Evolutionary conservation across 225 moss, liverwort and hornwort species (phyloP).

Genomic region (Anthoceros angustus): DNA sequence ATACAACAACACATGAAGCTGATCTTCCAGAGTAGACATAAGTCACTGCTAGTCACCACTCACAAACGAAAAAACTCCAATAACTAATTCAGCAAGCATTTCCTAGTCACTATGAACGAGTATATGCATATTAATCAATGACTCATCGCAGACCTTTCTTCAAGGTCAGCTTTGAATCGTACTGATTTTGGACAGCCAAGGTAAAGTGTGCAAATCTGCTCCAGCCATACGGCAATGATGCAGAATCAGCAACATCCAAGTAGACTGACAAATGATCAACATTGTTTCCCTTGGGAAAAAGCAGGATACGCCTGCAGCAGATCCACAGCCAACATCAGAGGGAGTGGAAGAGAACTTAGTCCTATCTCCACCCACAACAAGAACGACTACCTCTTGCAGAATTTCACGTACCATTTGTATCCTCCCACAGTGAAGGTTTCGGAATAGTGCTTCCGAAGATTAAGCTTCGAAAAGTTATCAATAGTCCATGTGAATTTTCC

Average conservation of each 20-base stretch:
- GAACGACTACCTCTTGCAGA: too few relatives aligned
- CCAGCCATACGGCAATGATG: conserved; percentile 90
- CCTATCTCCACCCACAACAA: too few relatives aligned
- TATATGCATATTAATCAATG: too few relatives aligned
- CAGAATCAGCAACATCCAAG: conserved; percentile 99
- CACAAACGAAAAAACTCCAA: neutral
- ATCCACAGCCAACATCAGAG: neutral
- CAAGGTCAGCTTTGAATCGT: conserved; percentile 77
- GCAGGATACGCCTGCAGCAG: conserved; percentile 78
- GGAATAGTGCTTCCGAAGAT: conserved; percentile 91
- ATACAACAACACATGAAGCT: too few relatives aligned
- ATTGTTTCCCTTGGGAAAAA: conserved; percentile 99
- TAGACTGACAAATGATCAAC: conserved; percentile 99
- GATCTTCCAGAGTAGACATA: neutral
- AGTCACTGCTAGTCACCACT: conserved; percentile 1
- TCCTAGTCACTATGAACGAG: too few relatives aligned
- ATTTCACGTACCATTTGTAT: conserved; percentile 99
- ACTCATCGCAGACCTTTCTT: conserved; percentile 99
- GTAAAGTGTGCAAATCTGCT: conserved; percentile 99
- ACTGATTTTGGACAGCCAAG: conserved; percentile 91
- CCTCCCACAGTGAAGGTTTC: conserved; percentile 96
- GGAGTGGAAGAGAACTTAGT: too few relatives aligned
- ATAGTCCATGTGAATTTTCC: conserved; percentile 99
- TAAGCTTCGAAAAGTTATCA: conserved; percentile 96
- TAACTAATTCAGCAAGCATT: too few relatives aligned